Evolutionary conservation across 2,329 filamentous ascomycete species (phyloP).

Genomic region (Alternaria sp.): DNA sequence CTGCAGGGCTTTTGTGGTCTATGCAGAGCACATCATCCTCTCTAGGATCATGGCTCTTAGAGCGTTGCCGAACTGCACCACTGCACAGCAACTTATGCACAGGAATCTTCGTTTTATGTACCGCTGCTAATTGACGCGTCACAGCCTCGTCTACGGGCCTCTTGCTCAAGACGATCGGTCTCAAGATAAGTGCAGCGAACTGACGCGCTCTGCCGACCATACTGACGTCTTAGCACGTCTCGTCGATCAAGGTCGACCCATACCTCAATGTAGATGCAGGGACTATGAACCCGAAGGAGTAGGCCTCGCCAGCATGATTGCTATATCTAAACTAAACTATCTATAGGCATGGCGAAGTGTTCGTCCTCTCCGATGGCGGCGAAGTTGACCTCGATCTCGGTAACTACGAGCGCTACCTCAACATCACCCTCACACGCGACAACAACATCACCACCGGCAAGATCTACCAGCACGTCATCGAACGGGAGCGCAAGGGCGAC

Average conservation of each 20-base stretch:
- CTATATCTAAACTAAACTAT: constrained; percentile 17
- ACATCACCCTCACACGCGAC: constrained; percentile 80
- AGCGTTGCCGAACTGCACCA: neutral
- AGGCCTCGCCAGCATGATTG: constrained; percentile 41
- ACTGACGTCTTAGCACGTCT: constrained; percentile 61
- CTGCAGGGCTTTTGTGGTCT: neutral
- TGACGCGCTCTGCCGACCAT: constrained; percentile 22
- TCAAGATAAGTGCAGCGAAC: constrained; percentile 69
- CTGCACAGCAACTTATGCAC: neutral
- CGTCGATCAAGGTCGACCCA: constrained; percentile 74
- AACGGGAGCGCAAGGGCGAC: constrained; percentile 73
- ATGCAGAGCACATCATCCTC: neutral
- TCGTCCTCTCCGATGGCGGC: constrained; percentile 84
- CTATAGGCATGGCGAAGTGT: constrained; percentile 82
- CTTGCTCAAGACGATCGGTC: constrained; percentile 79
- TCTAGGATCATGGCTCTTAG: neutral
- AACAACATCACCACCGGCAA: constrained; percentile 99
- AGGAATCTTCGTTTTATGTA: neutral
- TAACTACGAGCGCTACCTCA: constrained; percentile 83
- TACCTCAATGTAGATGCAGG: constrained; percentile 82
- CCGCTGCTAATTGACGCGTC: constrained; percentile 39
- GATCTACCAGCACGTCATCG: constrained; percentile 89
- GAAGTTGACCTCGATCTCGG: constrained; percentile 79
- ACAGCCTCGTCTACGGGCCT: constrained; percentile 75
- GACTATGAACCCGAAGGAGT: constrained; percentile 73